Evolutionary conservation across 176 grass and related monocot genomes (phyloP).

Genomic region (Triticum monococcum): DNA sequence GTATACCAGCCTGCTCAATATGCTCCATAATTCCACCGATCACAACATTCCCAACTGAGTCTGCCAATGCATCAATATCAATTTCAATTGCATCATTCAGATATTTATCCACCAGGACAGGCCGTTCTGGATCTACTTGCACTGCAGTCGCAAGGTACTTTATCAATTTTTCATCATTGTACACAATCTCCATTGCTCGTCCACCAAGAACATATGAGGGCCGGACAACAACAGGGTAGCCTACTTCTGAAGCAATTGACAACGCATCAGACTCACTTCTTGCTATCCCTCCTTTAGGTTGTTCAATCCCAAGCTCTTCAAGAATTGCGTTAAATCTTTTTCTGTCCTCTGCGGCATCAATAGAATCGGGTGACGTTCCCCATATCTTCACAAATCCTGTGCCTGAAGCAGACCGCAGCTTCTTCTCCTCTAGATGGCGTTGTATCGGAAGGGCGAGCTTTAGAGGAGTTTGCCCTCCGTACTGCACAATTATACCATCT

Average conservation of each 20-base stretch:
- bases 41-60: conserved; percentile 82
- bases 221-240: conserved; percentile 92
- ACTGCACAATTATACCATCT: conserved; percentile 95
- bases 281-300: conserved; percentile 95
- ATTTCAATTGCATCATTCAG: conserved; percentile 94
- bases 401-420: conserved; percentile 59
- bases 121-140: conserved; percentile 88
- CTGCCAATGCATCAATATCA: conserved; percentile 91
- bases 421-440: conserved; percentile 62
- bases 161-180: conserved; percentile 82
- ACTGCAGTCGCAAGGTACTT: conserved; percentile 95
- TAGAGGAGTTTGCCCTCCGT: conserved; percentile 95
- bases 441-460: conserved; percentile 92
- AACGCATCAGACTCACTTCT: conserved; percentile 89
- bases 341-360: conserved; percentile 96
- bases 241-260: conserved; percentile 79
- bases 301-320: conserved; percentile 81
- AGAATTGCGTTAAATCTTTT: conserved; percentile 97
- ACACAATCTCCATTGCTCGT: conserved; percentile 98
- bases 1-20: conserved; percentile 95
- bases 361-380: conserved; percentile 97
- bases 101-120: conserved; percentile 94
- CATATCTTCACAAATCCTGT: conserved; percentile 73
- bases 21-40: conserved; percentile 99
- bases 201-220: conserved; percentile 98